These are phyloP conservation scores for Trichoderma lentiforme DNA, from an alignment of 2,329 filamentous ascomycete genomes.

Conservation along the genomic window DNA sequence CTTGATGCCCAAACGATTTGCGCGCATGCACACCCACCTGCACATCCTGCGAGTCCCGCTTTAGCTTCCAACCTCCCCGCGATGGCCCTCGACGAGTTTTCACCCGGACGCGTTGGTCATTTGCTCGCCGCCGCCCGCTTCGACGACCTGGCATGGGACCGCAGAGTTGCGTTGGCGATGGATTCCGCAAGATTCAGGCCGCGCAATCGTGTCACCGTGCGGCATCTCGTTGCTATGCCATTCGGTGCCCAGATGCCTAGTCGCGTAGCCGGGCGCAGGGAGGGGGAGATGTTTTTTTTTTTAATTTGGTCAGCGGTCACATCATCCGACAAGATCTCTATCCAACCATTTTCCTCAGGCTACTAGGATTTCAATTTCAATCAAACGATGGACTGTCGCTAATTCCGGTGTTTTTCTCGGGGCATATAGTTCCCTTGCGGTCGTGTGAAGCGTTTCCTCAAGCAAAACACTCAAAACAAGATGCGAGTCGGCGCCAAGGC, in stretches of 20 bases:
- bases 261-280: conserved; percentile 13
- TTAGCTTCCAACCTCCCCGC: conserved; percentile 15
- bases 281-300: conserved; percentile 3
- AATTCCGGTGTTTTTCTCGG: conserved; percentile 11
- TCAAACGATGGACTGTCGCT: background rate
- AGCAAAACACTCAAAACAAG: conserved; percentile 99
- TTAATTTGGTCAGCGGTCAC: background rate
- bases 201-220: conserved; percentile 15
- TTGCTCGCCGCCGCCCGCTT: background rate
- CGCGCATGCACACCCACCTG: conserved; percentile 18
- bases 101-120: conserved; percentile 4
- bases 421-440: conserved; percentile 84
- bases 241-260: background rate
- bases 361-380: background rate
- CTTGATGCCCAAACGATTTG: conserved; percentile 20
- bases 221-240: background rate
- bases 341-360: background rate
- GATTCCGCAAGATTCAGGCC: background rate
- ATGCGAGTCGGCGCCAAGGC: conserved; percentile 99
- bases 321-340: background rate
- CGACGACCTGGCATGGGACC: background rate
- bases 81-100: conserved; percentile 16
- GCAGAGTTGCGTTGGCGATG: background rate
- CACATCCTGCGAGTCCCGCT: conserved; percentile 18
- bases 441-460: conserved; percentile 99